A percentile compares a stretch with the other conserved stretches of the same genome.
Conservation (phyloP, 2,329 filamentous ascomycete genomes). For the Penicillium griseofulvum region DNA sequence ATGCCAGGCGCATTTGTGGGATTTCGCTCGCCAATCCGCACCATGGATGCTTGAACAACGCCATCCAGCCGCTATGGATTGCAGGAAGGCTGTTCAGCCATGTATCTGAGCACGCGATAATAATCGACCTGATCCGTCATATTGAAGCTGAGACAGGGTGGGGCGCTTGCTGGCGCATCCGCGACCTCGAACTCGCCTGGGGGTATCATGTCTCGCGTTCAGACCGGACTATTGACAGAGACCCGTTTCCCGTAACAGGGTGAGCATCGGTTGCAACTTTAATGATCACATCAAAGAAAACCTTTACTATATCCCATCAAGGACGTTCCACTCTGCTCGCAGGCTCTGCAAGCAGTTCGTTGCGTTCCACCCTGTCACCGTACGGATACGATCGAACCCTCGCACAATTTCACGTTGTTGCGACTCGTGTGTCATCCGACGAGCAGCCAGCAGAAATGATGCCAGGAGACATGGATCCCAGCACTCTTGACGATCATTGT, state of each 20-base stretch:
- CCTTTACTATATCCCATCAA: conserved; percentile 16
- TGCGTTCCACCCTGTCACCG: conserved; percentile 46
- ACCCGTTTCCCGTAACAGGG: not conserved
- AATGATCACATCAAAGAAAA: not conserved
- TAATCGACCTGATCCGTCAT: conserved; percentile 42
- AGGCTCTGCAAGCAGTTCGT: conserved; percentile 18
- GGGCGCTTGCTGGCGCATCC: conserved; percentile 54
- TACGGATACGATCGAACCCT: conserved; percentile 39
- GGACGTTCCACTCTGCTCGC: conserved; percentile 24
- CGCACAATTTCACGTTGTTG: conserved; percentile 47
- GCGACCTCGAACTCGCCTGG: conserved; percentile 48
- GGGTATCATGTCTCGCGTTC: conserved; percentile 24
- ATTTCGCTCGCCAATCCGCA: conserved; percentile 58
- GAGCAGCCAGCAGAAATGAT: conserved; percentile 47
- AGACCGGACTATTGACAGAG: not conserved
- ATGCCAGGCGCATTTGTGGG: conserved; percentile 55
- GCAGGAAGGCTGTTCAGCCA: conserved; percentile 57
- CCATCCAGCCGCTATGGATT: conserved; percentile 58
- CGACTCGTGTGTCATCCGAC: conserved; percentile 49
- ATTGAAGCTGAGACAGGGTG: conserved; percentile 56
- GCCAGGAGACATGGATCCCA: conserved; percentile 53
- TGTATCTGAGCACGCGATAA: conserved; percentile 40
- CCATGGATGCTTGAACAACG: conserved; percentile 56
- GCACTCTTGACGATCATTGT: conserved; percentile 46
- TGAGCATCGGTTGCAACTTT: not conserved